These are phyloP conservation scores for Spiraea crenata DNA, from an alignment of 331 rosid species.

Conservation along the genomic window DNA sequence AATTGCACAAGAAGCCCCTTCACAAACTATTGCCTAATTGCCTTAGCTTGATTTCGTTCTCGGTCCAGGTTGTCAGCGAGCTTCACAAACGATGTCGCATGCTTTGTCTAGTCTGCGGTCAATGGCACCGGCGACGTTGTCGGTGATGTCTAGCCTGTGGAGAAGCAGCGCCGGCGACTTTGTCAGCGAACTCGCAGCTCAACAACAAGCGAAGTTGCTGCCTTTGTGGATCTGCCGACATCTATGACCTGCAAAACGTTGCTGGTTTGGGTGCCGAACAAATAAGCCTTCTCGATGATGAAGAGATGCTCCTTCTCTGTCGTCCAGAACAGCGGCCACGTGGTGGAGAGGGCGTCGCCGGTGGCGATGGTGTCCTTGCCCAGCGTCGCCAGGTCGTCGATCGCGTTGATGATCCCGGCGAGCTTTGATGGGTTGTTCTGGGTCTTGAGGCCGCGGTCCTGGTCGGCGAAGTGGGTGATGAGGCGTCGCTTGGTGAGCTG, in stretches of 20 bases:
- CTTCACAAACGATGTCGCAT: no score
- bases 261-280: conserved; percentile 75
- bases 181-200: no score
- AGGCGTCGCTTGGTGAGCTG: conserved; percentile 53
- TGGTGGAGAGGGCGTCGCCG: conserved; percentile 55
- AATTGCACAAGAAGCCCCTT: no score
- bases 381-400: conserved; percentile 49
- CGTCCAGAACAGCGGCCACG: conserved; percentile 93
- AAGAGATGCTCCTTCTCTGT: conserved; percentile 97
- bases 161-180: no score
- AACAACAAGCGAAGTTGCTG: no score
- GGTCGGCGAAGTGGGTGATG: conserved; percentile 68
- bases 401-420: conserved; percentile 50
- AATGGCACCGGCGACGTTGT: no score
- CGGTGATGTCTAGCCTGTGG: no score
- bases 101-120: no score
- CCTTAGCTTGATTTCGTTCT: no score
- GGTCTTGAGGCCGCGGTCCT: conserved; percentile 76
- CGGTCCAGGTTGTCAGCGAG: no score
- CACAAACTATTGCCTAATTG: no score
- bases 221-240: no score
- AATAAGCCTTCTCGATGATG: conserved; percentile 63
- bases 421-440: conserved; percentile 46
- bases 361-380: conserved; percentile 58
- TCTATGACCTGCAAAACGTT: conserved; percentile 92